phyloP scores from a whole-genome alignment of 768 basidiomycete genomes.

The Artomyces pyxidatus region DNA sequence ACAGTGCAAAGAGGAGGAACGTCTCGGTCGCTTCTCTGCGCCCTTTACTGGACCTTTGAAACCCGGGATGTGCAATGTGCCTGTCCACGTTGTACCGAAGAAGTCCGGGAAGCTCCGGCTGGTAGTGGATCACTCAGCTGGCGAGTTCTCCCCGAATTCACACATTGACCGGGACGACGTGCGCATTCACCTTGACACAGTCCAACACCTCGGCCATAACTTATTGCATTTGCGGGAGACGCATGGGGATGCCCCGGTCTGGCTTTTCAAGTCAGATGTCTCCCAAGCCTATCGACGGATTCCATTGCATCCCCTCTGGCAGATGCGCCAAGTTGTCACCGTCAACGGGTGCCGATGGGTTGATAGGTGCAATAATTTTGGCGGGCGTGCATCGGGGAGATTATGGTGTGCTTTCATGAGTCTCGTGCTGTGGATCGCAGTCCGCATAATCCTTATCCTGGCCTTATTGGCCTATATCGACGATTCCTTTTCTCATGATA shows the following conservation, averaged over 20 bases:
- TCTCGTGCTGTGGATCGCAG: slow-evolving; percentile 33
- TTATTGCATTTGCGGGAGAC: background rate
- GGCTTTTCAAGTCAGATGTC: slow-evolving; percentile 20
- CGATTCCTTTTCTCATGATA: slow-evolving; percentile 23
- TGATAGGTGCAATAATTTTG: slow-evolving; percentile 28
- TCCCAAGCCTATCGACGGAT: slow-evolving; percentile 19
- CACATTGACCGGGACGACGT: slow-evolving; percentile 7
- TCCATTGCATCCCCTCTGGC: slow-evolving; percentile 22
- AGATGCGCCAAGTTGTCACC: slow-evolving; percentile 27
- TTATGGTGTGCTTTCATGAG: slow-evolving; percentile 14
- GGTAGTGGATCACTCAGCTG: slow-evolving; percentile 32
- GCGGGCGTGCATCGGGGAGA: background rate
- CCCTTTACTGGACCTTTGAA: slow-evolving; percentile 28
- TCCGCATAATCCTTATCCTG: slow-evolving; percentile 10
- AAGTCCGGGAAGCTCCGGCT: slow-evolving; percentile 16
- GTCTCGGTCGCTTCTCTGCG: slow-evolving; percentile 13
- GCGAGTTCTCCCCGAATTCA: slow-evolving; percentile 27
- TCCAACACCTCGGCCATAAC: slow-evolving; percentile 18
- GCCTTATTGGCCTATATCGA: slow-evolving; percentile 27
- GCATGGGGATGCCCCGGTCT: background rate
- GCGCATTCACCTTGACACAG: slow-evolving; percentile 24
- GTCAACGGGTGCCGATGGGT: slow-evolving; percentile 22
- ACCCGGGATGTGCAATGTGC: slow-evolving; percentile 37
- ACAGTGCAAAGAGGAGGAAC: slow-evolving; percentile 15
- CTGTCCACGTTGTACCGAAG: slow-evolving; percentile 32